Evolutionary conservation across 495 filamentous ascomycete species (phyloP), one percentile per base, ranked within the genome.

Genomic region (Penicillium daleae): DNA sequence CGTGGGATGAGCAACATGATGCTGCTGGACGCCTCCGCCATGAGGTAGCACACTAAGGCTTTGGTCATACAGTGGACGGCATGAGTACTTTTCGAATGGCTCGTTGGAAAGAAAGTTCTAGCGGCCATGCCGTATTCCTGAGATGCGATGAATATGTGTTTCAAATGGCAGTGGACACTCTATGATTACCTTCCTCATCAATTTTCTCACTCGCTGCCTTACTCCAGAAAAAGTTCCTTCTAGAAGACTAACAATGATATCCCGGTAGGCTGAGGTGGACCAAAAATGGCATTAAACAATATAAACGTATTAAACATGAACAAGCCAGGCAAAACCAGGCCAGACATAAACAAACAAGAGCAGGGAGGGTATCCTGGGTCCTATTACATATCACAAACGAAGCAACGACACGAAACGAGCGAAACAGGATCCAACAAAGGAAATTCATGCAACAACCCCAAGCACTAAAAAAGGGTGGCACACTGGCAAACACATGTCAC

Each of bases 1-100:
- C 62, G 15, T 88, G 85, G 85, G 86, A 88, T 68, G 75, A 73
- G 19, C 76, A 79, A 12, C 84, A 87, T 68, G 86, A 89, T 71
- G 81, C 80, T 27, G 74, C 78, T 2, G 84, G 83, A n/a, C 48
- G 44, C 6, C 39, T 56, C 6, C 35, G 13, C 9, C 15, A 40
- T 10, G 35, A 42, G n/a, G 33, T 27, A 31, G 54, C 35, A 21
- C n/a, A 42, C 5, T 42, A 40, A 19, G 4, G 10, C 2, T 24
- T 42, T 39, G 15, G 35, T 39, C 13, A 33, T n/a, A n/a, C n/a
- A 33, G 35, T 39, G 35, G 35, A 15, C 13, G 13, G 17, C 9
- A 4, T 39, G 35, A 17, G 35, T 1, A 17, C 4, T 6, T 17
- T 17, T 39, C 12, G 35, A 39, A n/a, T n/a, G n/a, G n/a, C n/a